Evolutionary conservation across 2,329 filamentous ascomycete species (phyloP).

Genomic region (Grosmannia serpens): DNA sequence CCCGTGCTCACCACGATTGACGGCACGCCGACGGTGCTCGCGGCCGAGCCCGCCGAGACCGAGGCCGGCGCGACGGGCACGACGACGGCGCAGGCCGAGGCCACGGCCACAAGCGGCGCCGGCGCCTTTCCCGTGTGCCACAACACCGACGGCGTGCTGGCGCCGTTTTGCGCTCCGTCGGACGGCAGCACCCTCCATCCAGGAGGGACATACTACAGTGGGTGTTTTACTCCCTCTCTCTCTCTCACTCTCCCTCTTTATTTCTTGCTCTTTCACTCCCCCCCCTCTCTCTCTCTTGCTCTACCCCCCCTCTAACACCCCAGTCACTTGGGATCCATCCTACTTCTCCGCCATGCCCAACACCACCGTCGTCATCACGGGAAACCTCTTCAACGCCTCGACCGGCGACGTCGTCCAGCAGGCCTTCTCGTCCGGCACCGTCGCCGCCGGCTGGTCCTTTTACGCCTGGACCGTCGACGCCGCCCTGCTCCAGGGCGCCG

Average conservation of each 20-base stretch:
- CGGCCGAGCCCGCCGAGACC: slow-evolving; percentile 23
- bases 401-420: slow-evolving; percentile 14
- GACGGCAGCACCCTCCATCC: slow-evolving; percentile 30
- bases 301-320: no score
- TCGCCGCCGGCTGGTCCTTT: slow-evolving; percentile 33
- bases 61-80: slow-evolving; percentile 20
- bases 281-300: not conserved
- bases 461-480: slow-evolving; percentile 31
- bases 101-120: slow-evolving; percentile 29
- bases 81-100: slow-evolving; percentile 28
- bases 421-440: slow-evolving; percentile 23
- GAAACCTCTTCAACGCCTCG: slow-evolving; percentile 29
- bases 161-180: slow-evolving; percentile 41
- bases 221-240: slow-evolving; percentile 6
- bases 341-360: slow-evolving; percentile 32
- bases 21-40: slow-evolving; percentile 31
- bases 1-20: slow-evolving; percentile 33
- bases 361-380: slow-evolving; percentile 24
- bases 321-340: slow-evolving; percentile 46
- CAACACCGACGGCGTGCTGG: slow-evolving; percentile 33
- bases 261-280: not conserved
- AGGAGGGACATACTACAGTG: slow-evolving; percentile 40
- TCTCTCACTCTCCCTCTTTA: not conserved
- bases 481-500: slow-evolving; percentile 24
- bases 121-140: slow-evolving; percentile 39